Conservation (phyloP, 2,329 filamentous ascomycete species). For the Alternaria sp. region DNA sequence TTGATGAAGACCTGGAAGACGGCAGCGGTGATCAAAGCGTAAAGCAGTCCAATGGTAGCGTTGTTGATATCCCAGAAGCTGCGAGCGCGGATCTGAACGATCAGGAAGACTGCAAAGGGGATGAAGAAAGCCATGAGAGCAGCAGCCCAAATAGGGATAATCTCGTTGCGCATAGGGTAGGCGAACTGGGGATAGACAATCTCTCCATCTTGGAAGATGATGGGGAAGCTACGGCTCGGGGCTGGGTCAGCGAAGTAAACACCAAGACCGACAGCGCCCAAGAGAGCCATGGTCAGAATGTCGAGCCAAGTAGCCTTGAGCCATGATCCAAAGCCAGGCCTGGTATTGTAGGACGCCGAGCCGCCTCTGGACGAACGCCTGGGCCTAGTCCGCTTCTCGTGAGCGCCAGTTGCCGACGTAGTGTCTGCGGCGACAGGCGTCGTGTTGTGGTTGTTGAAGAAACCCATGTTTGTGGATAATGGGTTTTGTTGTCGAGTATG, state of each 20-base stretch:
- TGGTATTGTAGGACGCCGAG: slow-evolving; percentile 39
- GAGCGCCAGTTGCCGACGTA: slow-evolving; percentile 43
- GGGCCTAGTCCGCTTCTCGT: slow-evolving; percentile 38
- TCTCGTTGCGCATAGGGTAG: slow-evolving; percentile 69
- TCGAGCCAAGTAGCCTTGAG: slow-evolving; percentile 72
- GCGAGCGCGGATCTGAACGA: slow-evolving; percentile 71
- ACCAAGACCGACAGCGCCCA: slow-evolving; percentile 73
- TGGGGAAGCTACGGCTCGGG: slow-evolving; percentile 72
- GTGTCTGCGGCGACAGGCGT: slow-evolving; percentile 49
- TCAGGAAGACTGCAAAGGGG: slow-evolving; percentile 70
- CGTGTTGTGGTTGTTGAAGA: slow-evolving; percentile 51
- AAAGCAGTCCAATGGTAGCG: slow-evolving; percentile 72
- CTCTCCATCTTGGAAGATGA: slow-evolving; percentile 71
- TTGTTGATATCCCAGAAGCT: slow-evolving; percentile 69
- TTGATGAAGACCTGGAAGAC: slow-evolving; percentile 81
- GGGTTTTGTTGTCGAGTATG: slow-evolving; percentile 5
- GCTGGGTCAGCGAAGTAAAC: slow-evolving; percentile 73
- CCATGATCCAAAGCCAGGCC: slow-evolving; percentile 73
- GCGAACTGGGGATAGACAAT: slow-evolving; percentile 74
- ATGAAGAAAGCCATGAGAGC: slow-evolving; percentile 71
- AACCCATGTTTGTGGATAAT: slow-evolving; percentile 40
- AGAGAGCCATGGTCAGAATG: slow-evolving; percentile 70
- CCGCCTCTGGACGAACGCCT: slow-evolving; percentile 24
- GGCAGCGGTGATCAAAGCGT: slow-evolving; percentile 73
- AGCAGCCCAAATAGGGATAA: slow-evolving; percentile 73